Conservation (phyloP, 768 basidiomycete species). For the Leccinum aurantiacum region DNA sequence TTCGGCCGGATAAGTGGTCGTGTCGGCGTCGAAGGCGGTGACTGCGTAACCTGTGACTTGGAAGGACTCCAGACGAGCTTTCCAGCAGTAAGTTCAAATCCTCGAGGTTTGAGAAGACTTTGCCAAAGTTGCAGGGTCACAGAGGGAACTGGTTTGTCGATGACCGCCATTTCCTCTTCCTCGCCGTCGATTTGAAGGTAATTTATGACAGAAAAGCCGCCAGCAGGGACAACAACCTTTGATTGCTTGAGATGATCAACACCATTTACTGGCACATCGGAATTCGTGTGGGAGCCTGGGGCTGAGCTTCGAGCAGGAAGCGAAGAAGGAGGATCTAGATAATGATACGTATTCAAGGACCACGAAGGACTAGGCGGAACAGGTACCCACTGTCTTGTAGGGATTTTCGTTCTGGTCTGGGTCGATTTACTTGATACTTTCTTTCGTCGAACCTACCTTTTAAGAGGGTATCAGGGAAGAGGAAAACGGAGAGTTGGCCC, state of each 20-base stretch:
- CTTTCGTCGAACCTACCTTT: slow-evolving; percentile 65
- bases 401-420: slow-evolving; percentile 56
- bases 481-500: slow-evolving; percentile 13
- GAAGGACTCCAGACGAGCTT: slow-evolving; percentile 62
- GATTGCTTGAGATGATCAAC: slow-evolving; percentile 23
- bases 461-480: neutral
- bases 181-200: slow-evolving; percentile 28
- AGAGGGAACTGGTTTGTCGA: slow-evolving; percentile 56
- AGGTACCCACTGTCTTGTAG: slow-evolving; percentile 22
- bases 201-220: slow-evolving; percentile 23
- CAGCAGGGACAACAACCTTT: slow-evolving; percentile 11
- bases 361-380: neutral
- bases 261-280: slow-evolving; percentile 10
- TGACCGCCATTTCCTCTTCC: slow-evolving; percentile 58
- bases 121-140: slow-evolving; percentile 71
- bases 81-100: slow-evolving; percentile 58
- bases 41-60: slow-evolving; percentile 37
- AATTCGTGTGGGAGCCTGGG: slow-evolving; percentile 15
- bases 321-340: slow-evolving; percentile 13
- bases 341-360: neutral
- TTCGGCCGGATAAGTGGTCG: slow-evolving; percentile 12
- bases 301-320: slow-evolving; percentile 17
- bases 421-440: slow-evolving; percentile 55
- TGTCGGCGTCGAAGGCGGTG: slow-evolving; percentile 17
- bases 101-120: slow-evolving; percentile 63